Conservation (phyloP, 2,329 filamentous ascomycete genomes). For the Pezicula neosporulosa region DNA sequence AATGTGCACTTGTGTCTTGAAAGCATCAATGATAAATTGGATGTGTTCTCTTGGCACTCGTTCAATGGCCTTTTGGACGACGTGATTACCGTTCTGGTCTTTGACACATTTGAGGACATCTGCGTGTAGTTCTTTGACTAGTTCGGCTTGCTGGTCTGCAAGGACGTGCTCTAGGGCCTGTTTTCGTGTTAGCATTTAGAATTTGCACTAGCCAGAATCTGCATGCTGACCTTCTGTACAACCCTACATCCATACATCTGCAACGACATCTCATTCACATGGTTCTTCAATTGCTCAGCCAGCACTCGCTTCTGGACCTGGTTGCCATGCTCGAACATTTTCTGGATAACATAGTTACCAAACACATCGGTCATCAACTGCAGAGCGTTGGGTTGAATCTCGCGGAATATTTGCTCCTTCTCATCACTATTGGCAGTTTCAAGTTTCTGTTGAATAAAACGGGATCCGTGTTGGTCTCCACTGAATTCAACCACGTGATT, state of each 20-base stretch:
- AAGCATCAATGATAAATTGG: constrained; percentile 78
- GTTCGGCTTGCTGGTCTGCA: constrained; percentile 81
- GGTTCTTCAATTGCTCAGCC: constrained; percentile 82
- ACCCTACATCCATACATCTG: constrained; percentile 95
- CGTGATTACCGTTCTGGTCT: constrained; percentile 92
- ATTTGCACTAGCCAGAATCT: background rate
- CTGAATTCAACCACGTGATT: constrained; percentile 89
- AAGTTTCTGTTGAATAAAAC: constrained; percentile 92
- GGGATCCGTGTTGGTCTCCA: constrained; percentile 91
- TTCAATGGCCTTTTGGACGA: constrained; percentile 91
- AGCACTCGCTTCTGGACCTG: constrained; percentile 88
- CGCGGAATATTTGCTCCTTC: constrained; percentile 84
- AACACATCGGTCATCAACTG: constrained; percentile 96
- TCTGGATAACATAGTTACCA: constrained; percentile 97
- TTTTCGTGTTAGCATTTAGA: constrained; percentile 11
- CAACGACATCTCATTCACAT: constrained; percentile 73
- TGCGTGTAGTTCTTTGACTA: constrained; percentile 78
- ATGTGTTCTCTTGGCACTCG: constrained; percentile 74
- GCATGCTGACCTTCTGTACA: constrained; percentile 74
- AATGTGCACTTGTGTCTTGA: constrained; percentile 69
- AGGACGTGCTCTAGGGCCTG: constrained; percentile 86
- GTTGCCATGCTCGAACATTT: constrained; percentile 94
- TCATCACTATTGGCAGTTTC: constrained; percentile 93
- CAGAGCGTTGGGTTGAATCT: constrained; percentile 79
- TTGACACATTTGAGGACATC: constrained; percentile 75